Evolutionary conservation across 2,329 filamentous ascomycete genomes (phyloP), one percentile per base, ranked within the genome.

Genomic region (Penicillium sp.): DNA sequence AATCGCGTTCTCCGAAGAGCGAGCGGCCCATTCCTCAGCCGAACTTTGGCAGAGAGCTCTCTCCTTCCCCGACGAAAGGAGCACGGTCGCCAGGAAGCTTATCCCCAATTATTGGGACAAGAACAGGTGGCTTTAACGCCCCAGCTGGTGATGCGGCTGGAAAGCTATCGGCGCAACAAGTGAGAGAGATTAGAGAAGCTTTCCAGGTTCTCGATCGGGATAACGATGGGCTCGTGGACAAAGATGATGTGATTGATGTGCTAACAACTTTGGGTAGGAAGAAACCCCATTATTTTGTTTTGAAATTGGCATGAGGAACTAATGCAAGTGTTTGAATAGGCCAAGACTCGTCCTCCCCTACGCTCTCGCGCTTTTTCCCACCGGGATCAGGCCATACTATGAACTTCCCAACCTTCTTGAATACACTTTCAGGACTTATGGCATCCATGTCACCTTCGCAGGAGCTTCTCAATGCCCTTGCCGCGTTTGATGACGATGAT

Each of bases 401-500:
- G 67, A 89, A 90, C 47, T 85, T 99, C 41, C 90, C 93, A 0
- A 85, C 87, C 4, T 99, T 96, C 72, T 82, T 99, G 23, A 93
- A 91, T 70, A 88, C 87, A 1, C 80, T 99, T 2, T 90, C 93
- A 0, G 84, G 85, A 10, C 83, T 90, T 2, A 80, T 97, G 3
- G 85, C 86, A 1, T 84, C 87, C 0, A 80, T 97, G 19, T 95
- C 91, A 0, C 87, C 90, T 0, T 85, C 86, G 23, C 83, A 86
- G 17, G 94, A 99, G 71, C 83, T 99, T 10, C 80, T 91, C 21
- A 93, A 92, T 1, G 94, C 94, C 0, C 93, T 99, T 66, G 91
- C 91, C 2, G 94, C 94, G 0, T 97, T 97, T 71, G 94, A 99
- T 70, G 90, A 96, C 61, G 92, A 96, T 62, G 94, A 99, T 72